phyloP scores from a whole-genome alignment of 192 early-diverging fungal species.

The Obelidium mucronatum region DNA sequence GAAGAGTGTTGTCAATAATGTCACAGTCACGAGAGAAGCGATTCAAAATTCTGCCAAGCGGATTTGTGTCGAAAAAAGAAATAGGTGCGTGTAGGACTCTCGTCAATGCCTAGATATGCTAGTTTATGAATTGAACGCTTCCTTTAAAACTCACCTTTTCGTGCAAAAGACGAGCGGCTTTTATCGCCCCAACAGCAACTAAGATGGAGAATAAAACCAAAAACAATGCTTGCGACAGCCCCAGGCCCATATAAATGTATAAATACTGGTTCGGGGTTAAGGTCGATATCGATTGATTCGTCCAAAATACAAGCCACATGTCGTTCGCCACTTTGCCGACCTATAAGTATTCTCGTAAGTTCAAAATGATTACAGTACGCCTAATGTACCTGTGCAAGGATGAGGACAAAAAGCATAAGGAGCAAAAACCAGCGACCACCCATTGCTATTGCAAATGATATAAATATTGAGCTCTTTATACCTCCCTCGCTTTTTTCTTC shows the following conservation, averaged over 20 bases:
- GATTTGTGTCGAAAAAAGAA: conserved; percentile 80
- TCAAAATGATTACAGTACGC: conserved; percentile 21
- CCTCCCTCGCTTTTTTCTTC: conserved; percentile 76
- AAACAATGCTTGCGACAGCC: conserved; percentile 41
- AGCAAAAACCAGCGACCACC: conserved; percentile 28
- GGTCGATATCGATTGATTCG: conserved; percentile 44
- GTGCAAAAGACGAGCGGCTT: conserved; percentile 71
- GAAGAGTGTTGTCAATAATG: conserved; percentile 66
- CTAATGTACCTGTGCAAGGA: conserved; percentile 48
- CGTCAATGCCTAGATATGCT: conserved; percentile 56
- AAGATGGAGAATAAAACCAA: conserved; percentile 42
- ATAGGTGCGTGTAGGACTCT: conserved; percentile 76
- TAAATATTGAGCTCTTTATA: conserved; percentile 39
- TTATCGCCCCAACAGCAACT: conserved; percentile 56
- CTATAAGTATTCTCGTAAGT: conserved; percentile 67
- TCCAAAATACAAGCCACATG: conserved; percentile 51
- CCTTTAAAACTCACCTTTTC: no score
- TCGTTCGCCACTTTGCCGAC: conserved; percentile 57
- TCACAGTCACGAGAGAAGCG: conserved; percentile 69
- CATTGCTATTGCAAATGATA: conserved; percentile 39
- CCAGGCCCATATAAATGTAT: conserved; percentile 38
- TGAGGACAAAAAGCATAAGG: conserved; percentile 29
- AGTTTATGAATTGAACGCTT: conserved; percentile 60
- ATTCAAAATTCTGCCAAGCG: conserved; percentile 76
- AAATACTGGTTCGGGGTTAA: conserved; percentile 36